Conservation (phyloP, 2,329 filamentous ascomycete species). For the Fusarium foetens region DNA sequence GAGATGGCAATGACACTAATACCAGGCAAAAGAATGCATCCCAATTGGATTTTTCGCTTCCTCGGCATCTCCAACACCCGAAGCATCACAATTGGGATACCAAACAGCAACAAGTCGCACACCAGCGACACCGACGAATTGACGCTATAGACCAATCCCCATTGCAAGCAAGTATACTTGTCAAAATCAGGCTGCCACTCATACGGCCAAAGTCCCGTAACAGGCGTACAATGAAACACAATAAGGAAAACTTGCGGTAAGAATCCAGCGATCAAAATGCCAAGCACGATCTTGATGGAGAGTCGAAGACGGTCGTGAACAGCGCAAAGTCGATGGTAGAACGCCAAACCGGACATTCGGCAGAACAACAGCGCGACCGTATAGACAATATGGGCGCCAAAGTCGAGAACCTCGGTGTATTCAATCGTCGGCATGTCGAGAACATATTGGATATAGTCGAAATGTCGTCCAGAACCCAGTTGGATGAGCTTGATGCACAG, state of each 20-base stretch:
- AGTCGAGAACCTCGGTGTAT: slow-evolving; percentile 59
- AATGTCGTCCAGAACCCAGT: slow-evolving; percentile 59
- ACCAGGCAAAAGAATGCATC: slow-evolving; percentile 60
- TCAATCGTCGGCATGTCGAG: slow-evolving; percentile 54
- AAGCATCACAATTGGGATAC: slow-evolving; percentile 61
- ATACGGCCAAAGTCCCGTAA: slow-evolving; percentile 64
- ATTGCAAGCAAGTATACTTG: slow-evolving; percentile 58
- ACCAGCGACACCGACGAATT: slow-evolving; percentile 61
- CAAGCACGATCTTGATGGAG: slow-evolving; percentile 50
- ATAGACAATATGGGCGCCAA: slow-evolving; percentile 62
- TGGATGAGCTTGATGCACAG: slow-evolving; percentile 57
- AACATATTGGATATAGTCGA: slow-evolving; percentile 59
- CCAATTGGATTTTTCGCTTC: slow-evolving; percentile 59
- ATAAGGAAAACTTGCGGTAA: slow-evolving; percentile 61
- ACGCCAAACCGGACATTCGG: slow-evolving; percentile 62
- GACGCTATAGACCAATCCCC: slow-evolving; percentile 63
- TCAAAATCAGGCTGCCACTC: slow-evolving; percentile 55
- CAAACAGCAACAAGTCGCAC: slow-evolving; percentile 62
- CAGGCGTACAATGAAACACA: slow-evolving; percentile 62
- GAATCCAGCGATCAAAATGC: slow-evolving; percentile 54
- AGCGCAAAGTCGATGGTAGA: slow-evolving; percentile 59
- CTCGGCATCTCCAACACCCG: slow-evolving; percentile 55
- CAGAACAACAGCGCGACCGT: slow-evolving; percentile 61
- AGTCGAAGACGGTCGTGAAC: slow-evolving; percentile 50
- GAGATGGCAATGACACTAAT: slow-evolving; percentile 61